A percentile compares a stretch with the other conserved stretches of the same genome.
These are phyloP conservation scores for Tetrapisispora nanseiensis DNA, from an alignment of 805 yeast species.

Conservation along the genomic window DNA sequence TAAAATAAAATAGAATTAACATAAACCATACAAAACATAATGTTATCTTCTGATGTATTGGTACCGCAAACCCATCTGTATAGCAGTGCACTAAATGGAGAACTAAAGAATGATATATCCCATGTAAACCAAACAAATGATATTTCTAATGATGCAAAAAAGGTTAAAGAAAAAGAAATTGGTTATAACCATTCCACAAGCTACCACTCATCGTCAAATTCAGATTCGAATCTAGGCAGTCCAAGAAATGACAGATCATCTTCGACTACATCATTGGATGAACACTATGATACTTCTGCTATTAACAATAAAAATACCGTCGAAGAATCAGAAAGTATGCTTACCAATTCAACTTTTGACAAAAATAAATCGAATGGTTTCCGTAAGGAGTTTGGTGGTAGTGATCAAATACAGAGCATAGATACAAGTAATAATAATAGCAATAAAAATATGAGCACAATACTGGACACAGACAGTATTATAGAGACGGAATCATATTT, in stretches of 20 bases:
- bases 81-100: neutral
- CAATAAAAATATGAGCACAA: neutral
- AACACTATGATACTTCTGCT: neutral
- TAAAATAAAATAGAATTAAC: neutral
- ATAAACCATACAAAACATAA: neutral
- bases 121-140: too few relatives aligned
- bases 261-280: slow-evolving; percentile 13
- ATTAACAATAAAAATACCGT: neutral
- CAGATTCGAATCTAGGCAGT: slow-evolving; percentile 18
- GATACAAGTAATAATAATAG: neutral
- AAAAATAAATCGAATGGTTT: neutral
- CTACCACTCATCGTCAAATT: slow-evolving; percentile 17
- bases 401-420: neutral
- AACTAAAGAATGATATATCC: neutral
- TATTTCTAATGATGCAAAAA: neutral
- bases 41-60: slow-evolving; percentile 1
- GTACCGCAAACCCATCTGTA: neutral
- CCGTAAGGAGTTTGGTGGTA: neutral
- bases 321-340: neutral
- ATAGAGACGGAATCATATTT: slow-evolving; percentile 29
- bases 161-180: neutral
- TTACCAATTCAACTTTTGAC: neutral
- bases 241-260: slow-evolving; percentile 17
- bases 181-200: slow-evolving; percentile 11
- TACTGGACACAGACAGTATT: slow-evolving; percentile 9